Evolutionary conservation across 2,329 filamentous ascomycete species (phyloP), one percentile per base, ranked within the genome.

Genomic region (Intubia oerlemansii): DNA sequence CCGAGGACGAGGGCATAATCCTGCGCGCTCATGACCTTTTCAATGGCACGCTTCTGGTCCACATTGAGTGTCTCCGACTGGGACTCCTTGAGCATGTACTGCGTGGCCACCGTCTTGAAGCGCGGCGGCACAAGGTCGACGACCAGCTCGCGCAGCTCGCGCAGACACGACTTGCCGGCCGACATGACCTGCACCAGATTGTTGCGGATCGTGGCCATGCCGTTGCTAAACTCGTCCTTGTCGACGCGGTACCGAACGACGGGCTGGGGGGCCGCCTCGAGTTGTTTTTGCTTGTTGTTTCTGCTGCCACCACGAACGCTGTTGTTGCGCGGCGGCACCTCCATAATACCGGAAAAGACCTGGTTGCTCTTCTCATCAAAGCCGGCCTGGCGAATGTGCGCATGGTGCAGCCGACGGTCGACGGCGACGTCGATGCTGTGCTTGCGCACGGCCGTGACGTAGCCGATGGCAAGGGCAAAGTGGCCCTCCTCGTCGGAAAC

Each of bases 201-300:
- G 50, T 92, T 93, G 30, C 88, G 72, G 25, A 92, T 79, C 17
- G 77, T 76, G 4, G 88, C 82, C 80, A 98, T 91, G 32, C 88
- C 88, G 42, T 91, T 95, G 51, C 81, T 91, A 50, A 98, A 98
- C 44, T 98, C 88, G 42, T 98, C 88, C 46, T 93, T 93, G 51
- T 98, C 88, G 4, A 98, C 57, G 15, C 88, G 75, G 42, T 92
- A 98, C 27, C 68, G 59, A 5, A 76, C 53, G 4, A 65, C 65
- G 4, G 61, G 48, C 32, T n/a, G 10, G 5, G 15, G 11, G 19
- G 20, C 13, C 19, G 19, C n/a, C 19, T 21, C 19, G n/a, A n/a
- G n/a, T n/a, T n/a, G n/a, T n/a, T n/a, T n/a, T n/a, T n/a, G n/a
- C n/a, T n/a, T n/a, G 17, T 8, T 20, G 8, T 59, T 55, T 56